Base-by-base conservation (phyloP, 2,329 filamentous ascomycete genomes). In the Exophiala mesophila region DNA sequence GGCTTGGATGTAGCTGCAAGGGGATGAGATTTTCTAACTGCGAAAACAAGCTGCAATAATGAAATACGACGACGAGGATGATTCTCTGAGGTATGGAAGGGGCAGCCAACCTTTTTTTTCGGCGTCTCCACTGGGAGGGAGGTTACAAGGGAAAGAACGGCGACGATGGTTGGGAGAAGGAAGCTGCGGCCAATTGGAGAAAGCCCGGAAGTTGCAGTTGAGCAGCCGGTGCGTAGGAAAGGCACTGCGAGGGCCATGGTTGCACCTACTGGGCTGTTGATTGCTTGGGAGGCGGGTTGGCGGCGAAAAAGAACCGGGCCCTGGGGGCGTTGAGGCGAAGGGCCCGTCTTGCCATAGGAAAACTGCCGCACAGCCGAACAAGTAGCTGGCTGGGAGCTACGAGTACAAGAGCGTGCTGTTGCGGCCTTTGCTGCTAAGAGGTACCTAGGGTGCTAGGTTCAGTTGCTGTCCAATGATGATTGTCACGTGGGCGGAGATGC, bases 341-440 rank as follows among this genome's bases (percentile, higher is more conserved):
- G n/a, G n/a, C n/a, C n/a, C n/a, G n/a, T n/a, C n/a, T n/a, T 35
- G 37, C 31, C 33, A 29, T 5, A 28, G 15, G 19, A 35, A 40
- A 45, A 45, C 35, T 36, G 36, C 41, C 41, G 41, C 41, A 39
- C 28, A 39, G 21, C 43, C 38, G 43, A 21, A n/a, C n/a, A n/a
- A n/a, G n/a, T n/a, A n/a, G n/a, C n/a, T n/a, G n/a, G n/a, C n/a
- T n/a, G n/a, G n/a, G n/a, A n/a, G n/a, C n/a, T n/a, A n/a, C n/a
- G n/a, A n/a, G n/a, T n/a, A n/a, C n/a, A n/a, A n/a, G n/a, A n/a
- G n/a, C n/a, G n/a, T n/a, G n/a, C n/a, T n/a, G n/a, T n/a, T n/a
- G n/a, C n/a, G n/a, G n/a, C n/a, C n/a, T n/a, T n/a, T n/a, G n/a
- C n/a, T n/a, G n/a, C n/a, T n/a, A n/a, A n/a, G n/a, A n/a, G n/a